Percentiles rank a stretch among this genome's conserved stretches.
phyloP scores from a whole-genome alignment of 139 green algal genomes.

The Pseudopediastrum boryanum region DNA sequence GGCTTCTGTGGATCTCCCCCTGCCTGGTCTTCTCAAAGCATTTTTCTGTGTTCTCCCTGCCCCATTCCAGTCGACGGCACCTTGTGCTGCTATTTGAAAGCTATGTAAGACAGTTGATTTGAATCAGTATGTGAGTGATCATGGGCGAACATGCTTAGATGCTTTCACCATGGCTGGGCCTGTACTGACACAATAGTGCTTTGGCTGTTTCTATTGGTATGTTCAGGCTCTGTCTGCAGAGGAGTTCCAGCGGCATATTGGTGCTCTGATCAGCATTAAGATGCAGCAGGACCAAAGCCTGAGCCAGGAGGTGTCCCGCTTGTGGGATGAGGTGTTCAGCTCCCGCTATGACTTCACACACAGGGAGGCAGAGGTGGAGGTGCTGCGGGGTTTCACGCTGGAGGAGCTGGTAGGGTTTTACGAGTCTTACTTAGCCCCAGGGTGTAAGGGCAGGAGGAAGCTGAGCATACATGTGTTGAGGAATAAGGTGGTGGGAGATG shows the following conservation, averaged over 20 bases:
- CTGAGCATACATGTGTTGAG: background rate
- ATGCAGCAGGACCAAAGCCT: slow-evolving; percentile 75
- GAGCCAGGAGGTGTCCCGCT: slow-evolving; percentile 75
- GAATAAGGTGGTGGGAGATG: too few relatives aligned
- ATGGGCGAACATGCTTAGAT: background rate
- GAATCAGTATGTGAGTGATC: slow-evolving; percentile 1
- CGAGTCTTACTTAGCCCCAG: background rate
- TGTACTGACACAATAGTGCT: background rate
- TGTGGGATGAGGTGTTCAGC: slow-evolving; percentile 69
- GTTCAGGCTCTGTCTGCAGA: slow-evolving; percentile 50
- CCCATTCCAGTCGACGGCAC: too few relatives aligned
- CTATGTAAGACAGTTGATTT: background rate
- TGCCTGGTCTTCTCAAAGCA: too few relatives aligned
- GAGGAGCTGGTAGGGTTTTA: background rate
- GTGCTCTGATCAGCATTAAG: slow-evolving; percentile 76
- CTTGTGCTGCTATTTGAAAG: too few relatives aligned
- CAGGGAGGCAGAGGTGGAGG: slow-evolving; percentile 54
- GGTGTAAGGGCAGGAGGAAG: background rate
- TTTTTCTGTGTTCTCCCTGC: too few relatives aligned
- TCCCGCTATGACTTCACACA: slow-evolving; percentile 68
- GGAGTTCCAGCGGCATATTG: slow-evolving; percentile 80
- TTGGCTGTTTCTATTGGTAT: background rate
- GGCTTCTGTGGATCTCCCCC: too few relatives aligned
- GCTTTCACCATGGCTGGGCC: background rate
- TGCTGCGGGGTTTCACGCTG: slow-evolving; percentile 14